These are phyloP conservation scores for Lophiotrema nucula DNA, from an alignment of 495 filamentous ascomycete genomes.

Conservation along the genomic window DNA sequence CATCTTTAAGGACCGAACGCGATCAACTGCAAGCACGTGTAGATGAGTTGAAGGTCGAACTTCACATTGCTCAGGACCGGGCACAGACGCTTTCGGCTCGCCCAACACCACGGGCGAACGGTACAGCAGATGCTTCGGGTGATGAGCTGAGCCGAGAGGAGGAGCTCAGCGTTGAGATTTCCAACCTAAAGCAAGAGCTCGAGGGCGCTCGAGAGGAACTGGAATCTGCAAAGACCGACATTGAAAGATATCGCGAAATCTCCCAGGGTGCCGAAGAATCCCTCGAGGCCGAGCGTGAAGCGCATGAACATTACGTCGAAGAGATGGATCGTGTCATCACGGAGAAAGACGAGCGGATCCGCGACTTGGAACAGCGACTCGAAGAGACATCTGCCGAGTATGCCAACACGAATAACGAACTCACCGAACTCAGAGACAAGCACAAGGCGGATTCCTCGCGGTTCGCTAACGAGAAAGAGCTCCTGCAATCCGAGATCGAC, in stretches of 20 bases:
- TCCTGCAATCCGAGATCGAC: constrained; percentile 70
- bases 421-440: constrained; percentile 71
- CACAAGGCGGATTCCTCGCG: constrained; percentile 71
- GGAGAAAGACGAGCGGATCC: constrained; percentile 72
- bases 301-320: constrained; percentile 79
- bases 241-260: constrained; percentile 86
- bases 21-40: constrained; percentile 86
- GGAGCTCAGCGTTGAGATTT: constrained; percentile 75
- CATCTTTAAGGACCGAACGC: constrained; percentile 75
- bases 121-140: constrained; percentile 47
- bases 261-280: constrained; percentile 87
- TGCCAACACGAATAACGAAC: constrained; percentile 71
- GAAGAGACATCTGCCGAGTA: constrained; percentile 82
- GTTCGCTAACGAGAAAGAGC: constrained; percentile 74
- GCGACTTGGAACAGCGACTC: constrained; percentile 74
- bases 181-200: constrained; percentile 78
- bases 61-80: constrained; percentile 84
- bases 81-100: constrained; percentile 72
- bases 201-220: constrained; percentile 74
- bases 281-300: constrained; percentile 71
- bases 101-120: constrained; percentile 56
- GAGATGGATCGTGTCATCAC: constrained; percentile 73
- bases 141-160: constrained; percentile 71
- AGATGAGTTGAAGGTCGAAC: constrained; percentile 82
- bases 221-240: constrained; percentile 71